Evolutionary conservation across 352 stramenopile genomes (phyloP), one percentile per base, ranked within the genome.

Genomic region (Pythium monospermum): DNA sequence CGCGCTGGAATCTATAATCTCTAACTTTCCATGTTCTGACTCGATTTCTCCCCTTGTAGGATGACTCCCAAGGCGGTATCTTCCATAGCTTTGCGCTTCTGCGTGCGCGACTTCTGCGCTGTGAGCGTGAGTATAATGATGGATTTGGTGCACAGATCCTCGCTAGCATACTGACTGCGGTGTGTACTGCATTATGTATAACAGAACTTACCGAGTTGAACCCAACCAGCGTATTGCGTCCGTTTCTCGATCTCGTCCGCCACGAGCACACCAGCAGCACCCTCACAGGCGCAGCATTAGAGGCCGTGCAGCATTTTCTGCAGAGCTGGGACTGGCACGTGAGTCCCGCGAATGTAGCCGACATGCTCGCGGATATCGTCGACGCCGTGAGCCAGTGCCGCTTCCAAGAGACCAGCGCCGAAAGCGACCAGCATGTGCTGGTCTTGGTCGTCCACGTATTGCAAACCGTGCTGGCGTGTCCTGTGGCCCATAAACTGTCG

Each of bases 291-390:
- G 87, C 88, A 6, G 91, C 96, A 13, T 75, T 99, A 21, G 85
- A 94, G 36, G 88, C 92, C 1, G 74, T 99, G 47, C 90, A 98
- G 75, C 98, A 97, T 57, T 97, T 99, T 44, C 68, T 99, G 26
- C 76, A 96, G 13, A 94, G 53, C 36, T 91, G 78, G 77, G 71
- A 78, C 16, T 91, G 79, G 79, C 16, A 49, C 15, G 35, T 66
- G 15, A 61, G 66, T n/a, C 65, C 57, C 15, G 35, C 37, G 31
- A 59, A 28, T 26, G 52, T 69, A 33, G 58, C 64, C 0, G 78
- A 94, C 35, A 74, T 72, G 13, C 50, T 88, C 3, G 73, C 78
- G 6, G 83, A 94, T 36, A 84, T 98, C 59, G 91, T 97, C 12
- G 82, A 97, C 30, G 86, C 87, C 16, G 77, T 98, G 23, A 86